Conservation (phyloP, 257 asterid species). For the Solanum corneliomulleri region DNA sequence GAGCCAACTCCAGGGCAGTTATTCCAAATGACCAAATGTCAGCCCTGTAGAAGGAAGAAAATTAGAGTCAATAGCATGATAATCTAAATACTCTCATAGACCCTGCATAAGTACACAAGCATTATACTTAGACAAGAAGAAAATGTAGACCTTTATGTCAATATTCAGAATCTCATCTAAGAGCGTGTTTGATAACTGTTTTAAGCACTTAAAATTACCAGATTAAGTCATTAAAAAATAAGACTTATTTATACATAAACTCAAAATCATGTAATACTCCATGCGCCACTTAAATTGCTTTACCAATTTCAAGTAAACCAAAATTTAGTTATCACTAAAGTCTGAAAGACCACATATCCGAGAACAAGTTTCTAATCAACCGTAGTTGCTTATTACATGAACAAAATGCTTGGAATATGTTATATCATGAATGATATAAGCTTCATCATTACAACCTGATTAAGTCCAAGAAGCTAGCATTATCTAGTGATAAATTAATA, state of each 20-base stretch:
- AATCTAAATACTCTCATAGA: background rate
- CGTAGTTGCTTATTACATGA: background rate
- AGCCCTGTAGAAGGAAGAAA: conserved; percentile 49
- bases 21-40: conserved; percentile 99
- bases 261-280: background rate
- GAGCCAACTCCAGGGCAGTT: conserved; percentile 98
- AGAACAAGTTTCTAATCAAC: background rate
- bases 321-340: background rate
- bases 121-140: background rate
- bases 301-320: background rate
- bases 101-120: background rate
- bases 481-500: background rate
- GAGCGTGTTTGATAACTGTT: background rate
- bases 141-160: background rate
- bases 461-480: background rate
- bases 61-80: background rate
- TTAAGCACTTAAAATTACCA: background rate
- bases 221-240: background rate
- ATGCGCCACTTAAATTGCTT: background rate
- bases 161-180: background rate
- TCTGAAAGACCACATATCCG: background rate
- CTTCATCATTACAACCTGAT: background rate
- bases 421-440: background rate
- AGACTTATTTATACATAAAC: background rate
- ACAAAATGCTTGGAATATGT: background rate